These are phyloP conservation scores for Medicago ruthenica DNA, from an alignment of 306 rosid genomes.

Conservation along the genomic window DNA sequence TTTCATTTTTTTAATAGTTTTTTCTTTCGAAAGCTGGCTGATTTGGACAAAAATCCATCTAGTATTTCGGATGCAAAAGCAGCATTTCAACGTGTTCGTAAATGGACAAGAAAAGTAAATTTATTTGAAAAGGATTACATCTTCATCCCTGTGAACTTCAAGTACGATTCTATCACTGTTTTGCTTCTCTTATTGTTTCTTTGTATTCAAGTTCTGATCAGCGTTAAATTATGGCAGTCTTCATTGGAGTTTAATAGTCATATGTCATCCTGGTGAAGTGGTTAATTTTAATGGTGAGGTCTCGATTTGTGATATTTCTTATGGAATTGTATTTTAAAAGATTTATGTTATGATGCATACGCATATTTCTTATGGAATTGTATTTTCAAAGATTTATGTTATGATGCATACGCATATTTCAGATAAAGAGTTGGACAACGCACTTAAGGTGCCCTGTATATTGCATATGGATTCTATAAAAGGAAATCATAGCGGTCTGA, in stretches of 20 bases:
- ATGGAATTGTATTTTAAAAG: constrained; percentile 34
- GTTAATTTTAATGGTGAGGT: constrained; percentile 68
- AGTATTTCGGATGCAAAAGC: constrained; percentile 89
- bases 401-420: constrained; percentile 39
- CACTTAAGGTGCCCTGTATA: constrained; percentile 76
- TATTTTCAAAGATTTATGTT: constrained; percentile 38
- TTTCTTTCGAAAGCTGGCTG: constrained; percentile 95
- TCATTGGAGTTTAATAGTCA: constrained; percentile 93
- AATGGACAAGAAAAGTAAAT: constrained; percentile 95
- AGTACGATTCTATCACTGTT: constrained; percentile 54
- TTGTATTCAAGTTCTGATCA: constrained; percentile 47
- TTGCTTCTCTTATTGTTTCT: constrained; percentile 40
- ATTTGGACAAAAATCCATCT: constrained; percentile 95
- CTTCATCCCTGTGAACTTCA: constrained; percentile 96
- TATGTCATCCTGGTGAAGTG: constrained; percentile 91
- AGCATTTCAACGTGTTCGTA: constrained; percentile 93
- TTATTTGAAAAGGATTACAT: constrained; percentile 87
- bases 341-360: constrained; percentile 32
- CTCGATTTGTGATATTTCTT: constrained; percentile 31
- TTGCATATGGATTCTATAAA: constrained; percentile 98
- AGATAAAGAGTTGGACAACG: constrained; percentile 63
- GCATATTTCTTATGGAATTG: constrained; percentile 44
- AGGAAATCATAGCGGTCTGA: constrained; percentile 88
- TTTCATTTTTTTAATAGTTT: constrained; percentile 94
- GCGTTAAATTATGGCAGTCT: constrained; percentile 58